Percentiles rank a stretch among this genome's conserved stretches.
Evolutionary conservation across 371 early-diverging fungal genomes (phyloP).

Genomic region (Massospora cicadina): DNA sequence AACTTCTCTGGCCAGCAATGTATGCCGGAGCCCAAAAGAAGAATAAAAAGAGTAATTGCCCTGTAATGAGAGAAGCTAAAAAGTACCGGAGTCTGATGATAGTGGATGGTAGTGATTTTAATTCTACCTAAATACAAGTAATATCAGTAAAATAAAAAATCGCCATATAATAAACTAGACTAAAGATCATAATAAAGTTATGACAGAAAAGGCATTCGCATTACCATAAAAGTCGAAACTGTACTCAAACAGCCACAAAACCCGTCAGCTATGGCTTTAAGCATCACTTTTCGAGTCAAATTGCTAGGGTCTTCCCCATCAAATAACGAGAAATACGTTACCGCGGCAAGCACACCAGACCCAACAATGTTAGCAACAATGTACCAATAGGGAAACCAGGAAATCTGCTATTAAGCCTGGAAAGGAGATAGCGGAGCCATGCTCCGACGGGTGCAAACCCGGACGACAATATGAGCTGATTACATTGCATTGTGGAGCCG

Average conservation of each 20-base stretch:
- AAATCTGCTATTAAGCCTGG: conserved; percentile 1
- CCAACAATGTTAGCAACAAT: conserved; percentile 7
- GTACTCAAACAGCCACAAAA: conserved; percentile 11
- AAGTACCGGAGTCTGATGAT: not conserved
- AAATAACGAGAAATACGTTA: not conserved
- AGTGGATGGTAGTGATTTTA: not conserved
- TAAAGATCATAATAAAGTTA: not conserved
- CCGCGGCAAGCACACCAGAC: conserved; percentile 3
- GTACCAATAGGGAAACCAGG: conserved; percentile 6
- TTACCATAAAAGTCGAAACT: conserved; percentile 11
- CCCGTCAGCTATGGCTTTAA: conserved; percentile 7
- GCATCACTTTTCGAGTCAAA: not conserved
- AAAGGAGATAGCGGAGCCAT: conserved; percentile 1
- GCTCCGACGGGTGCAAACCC: conserved; percentile 10
- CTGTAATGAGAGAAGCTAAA: not conserved
- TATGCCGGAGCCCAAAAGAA: not conserved
- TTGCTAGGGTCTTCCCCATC: not conserved
- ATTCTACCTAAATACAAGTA: not conserved
- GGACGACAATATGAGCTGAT: conserved; percentile 2
- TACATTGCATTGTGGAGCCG: not conserved
- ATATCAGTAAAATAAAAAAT: not conserved
- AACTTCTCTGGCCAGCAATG: too few relatives aligned
- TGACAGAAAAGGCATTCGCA: not conserved
- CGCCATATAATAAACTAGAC: not conserved
- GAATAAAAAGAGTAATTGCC: not conserved